Conservation (phyloP, 2,329 filamentous ascomycete species). For the Pleochaeta shiraiana region DNA sequence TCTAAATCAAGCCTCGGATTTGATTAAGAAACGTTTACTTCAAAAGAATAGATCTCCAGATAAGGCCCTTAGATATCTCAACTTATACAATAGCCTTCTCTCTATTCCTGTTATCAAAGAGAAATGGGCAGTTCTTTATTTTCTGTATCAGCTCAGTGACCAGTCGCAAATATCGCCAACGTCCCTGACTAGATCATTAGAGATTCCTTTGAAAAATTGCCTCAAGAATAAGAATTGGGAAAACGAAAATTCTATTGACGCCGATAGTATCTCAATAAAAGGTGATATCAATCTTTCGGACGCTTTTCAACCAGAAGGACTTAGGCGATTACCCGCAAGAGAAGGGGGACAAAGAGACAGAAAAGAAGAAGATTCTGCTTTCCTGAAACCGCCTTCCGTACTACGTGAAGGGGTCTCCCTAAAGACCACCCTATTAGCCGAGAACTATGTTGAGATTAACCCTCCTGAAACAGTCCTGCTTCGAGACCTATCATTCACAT, state of each 20-base stretch:
- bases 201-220: constrained; percentile 14
- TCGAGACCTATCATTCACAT: constrained; percentile 71
- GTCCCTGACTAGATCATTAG: constrained; percentile 17
- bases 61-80: constrained; percentile 66
- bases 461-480: constrained; percentile 45
- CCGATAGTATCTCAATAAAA: constrained; percentile 15
- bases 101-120: constrained; percentile 83
- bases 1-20: constrained; percentile 76
- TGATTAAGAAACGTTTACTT: constrained; percentile 77
- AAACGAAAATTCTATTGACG: constrained; percentile 5
- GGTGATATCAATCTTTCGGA: constrained; percentile 22
- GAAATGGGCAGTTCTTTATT: constrained; percentile 92
- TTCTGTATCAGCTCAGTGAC: constrained; percentile 67
- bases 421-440: constrained; percentile 34
- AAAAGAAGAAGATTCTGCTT: constrained; percentile 15
- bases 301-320: constrained; percentile 31
- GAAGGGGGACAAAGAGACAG: constrained; percentile 17
- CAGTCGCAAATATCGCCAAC: constrained; percentile 18
- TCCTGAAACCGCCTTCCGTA: constrained; percentile 11
- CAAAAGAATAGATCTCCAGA: constrained; percentile 51
- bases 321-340: constrained; percentile 18
- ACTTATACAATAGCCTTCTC: constrained; percentile 72
- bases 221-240: constrained; percentile 9
- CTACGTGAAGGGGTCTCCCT: constrained; percentile 15
- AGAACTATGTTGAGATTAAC: constrained; percentile 32